Evolutionary conservation across 2,329 filamentous ascomycete genomes (phyloP).

Genomic region (Ceratocystis eucalypticola): DNA sequence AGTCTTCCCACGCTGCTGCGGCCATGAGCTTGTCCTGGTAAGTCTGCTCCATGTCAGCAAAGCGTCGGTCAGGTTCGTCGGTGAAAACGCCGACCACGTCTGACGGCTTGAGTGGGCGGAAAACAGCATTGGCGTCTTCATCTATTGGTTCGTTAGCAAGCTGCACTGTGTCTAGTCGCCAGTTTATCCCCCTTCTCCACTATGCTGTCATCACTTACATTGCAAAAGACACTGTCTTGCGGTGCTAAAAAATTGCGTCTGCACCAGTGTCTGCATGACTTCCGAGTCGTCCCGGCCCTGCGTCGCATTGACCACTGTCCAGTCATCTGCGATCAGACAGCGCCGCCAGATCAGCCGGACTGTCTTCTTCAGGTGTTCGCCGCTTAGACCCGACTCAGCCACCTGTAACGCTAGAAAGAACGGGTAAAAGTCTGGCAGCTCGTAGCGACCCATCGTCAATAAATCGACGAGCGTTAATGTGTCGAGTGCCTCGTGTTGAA

Average conservation of each 20-base stretch:
- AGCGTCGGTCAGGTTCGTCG: slow-evolving; percentile 47
- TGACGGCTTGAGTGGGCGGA: slow-evolving; percentile 36
- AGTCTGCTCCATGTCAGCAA: slow-evolving; percentile 45
- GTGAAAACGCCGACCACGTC: slow-evolving; percentile 47
- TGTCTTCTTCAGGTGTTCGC: slow-evolving; percentile 45
- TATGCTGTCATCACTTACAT: slow-evolving; percentile 38
- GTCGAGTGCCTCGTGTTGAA: slow-evolving; percentile 60
- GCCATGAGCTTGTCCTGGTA: slow-evolving; percentile 54
- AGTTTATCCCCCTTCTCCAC: neutral
- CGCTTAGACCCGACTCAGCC: slow-evolving; percentile 40
- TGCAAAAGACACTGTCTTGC: slow-evolving; percentile 49
- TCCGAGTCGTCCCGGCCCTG: slow-evolving; percentile 58
- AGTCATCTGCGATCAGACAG: slow-evolving; percentile 71
- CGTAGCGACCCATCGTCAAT: slow-evolving; percentile 53
- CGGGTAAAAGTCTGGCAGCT: slow-evolving; percentile 32
- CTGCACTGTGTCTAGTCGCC: slow-evolving; percentile 24
- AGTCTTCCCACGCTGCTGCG: slow-evolving; percentile 62
- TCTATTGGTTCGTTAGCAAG: slow-evolving; percentile 25
- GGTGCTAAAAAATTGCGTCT: slow-evolving; percentile 57
- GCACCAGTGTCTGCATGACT: slow-evolving; percentile 46
- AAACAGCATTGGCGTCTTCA: slow-evolving; percentile 29
- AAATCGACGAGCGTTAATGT: slow-evolving; percentile 54
- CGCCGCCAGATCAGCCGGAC: slow-evolving; percentile 69
- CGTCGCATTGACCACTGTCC: slow-evolving; percentile 66
- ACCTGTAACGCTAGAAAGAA: slow-evolving; percentile 63